Base-by-base conservation (phyloP, 441 rosid species). In the Erysimum cheiri region DNA sequence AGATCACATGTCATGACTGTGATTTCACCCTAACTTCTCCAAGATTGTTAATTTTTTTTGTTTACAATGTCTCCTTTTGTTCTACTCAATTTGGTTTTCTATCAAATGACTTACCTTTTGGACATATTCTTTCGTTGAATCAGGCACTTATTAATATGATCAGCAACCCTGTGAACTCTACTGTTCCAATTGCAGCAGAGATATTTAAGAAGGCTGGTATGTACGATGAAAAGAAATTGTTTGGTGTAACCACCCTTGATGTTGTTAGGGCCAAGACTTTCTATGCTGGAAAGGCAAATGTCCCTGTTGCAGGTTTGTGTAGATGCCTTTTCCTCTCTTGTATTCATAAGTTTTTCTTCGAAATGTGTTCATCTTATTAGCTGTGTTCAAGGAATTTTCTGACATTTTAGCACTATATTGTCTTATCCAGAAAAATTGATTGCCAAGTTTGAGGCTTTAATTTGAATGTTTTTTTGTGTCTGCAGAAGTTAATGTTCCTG, bases 141-240 rank as follows among this genome's bases (percentile, higher is more conserved):
- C 83, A 92, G 98, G 98, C 99, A 5, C 82, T 90, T 46, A 84
- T 94, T 44, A 94, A 94, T 10, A 86, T 94, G 93, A 94, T 94
- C 28, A 94, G 99, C 84, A 94, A 92, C 83, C 98, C 98, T 0
- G 98, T 94, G 78, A 94, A 94, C 87, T 92, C 98, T 6, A 94
- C 99, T 0, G 97, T 95, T 47, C 99, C 99, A 1, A 95, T 95
- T 50, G 97, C 98, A 0, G 88, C 97, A 22, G 99, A 95, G 86
- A 83, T 95, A 15, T 95, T 95, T 76, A 95, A 90, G 86, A 90
- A 89, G 76, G 99, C 96, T n/a, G 97, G 98, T 60, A 90, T 86
- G 9, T 95, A 88, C 43, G 82, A 95, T 54, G 88, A 80, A 75
- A 92, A 77, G 80, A 90, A 79, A 64, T 75, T 95, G 81, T 92